These are phyloP conservation scores for Cryptosporidium canis DNA, from an alignment of 169 alveolate species.

Conservation along the genomic window DNA sequence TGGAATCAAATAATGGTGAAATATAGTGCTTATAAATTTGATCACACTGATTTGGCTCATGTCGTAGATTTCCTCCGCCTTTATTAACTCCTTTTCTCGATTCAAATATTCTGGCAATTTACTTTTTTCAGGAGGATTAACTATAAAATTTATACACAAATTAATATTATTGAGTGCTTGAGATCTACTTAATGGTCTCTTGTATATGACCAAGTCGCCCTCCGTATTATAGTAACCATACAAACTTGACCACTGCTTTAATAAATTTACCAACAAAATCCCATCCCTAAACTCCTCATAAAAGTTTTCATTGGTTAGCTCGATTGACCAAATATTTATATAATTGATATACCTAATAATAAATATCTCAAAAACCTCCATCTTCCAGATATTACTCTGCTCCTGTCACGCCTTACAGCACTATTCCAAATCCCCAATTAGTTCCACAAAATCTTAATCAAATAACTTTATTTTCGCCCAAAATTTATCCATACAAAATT, in stretches of 20 bases:
- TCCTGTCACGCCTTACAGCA: too few species aligned
- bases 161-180: constrained; percentile 59
- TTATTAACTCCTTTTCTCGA: constrained; percentile 25
- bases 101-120: constrained; percentile 35
- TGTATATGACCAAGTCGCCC: constrained; percentile 46
- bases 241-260: constrained; percentile 49
- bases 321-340: constrained; percentile 58
- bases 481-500: neutral
- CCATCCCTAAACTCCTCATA: constrained; percentile 64
- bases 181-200: constrained; percentile 35
- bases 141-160: constrained; percentile 45
- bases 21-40: constrained; percentile 13
- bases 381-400: neutral
- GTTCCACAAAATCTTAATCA: neutral
- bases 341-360: constrained; percentile 54
- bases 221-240: constrained; percentile 56
- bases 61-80: constrained; percentile 37
- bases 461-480: neutral
- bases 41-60: constrained; percentile 1
- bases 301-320: constrained; percentile 25
- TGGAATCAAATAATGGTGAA: constrained; percentile 67
- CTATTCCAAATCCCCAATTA: too few species aligned
- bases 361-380: constrained; percentile 58
- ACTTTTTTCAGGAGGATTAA: constrained; percentile 67
- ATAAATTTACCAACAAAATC: constrained; percentile 6